Evolutionary conservation across 1,284 basidiomycete genomes (phyloP), one percentile per base, ranked within the genome.

Genomic region (Sanghuangporus sanghuang): DNA sequence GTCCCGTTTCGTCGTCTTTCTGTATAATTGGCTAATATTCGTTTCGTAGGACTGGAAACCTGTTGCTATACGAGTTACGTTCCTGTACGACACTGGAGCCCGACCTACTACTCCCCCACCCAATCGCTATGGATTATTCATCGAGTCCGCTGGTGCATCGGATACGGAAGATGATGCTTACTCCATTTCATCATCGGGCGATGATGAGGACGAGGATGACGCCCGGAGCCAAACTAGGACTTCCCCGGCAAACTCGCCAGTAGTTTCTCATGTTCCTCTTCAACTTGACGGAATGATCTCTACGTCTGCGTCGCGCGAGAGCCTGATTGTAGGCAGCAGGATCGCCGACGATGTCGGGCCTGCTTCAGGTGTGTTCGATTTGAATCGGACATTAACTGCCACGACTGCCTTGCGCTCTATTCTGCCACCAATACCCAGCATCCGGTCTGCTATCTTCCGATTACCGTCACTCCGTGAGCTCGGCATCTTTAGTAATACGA

Each of bases 381-480:
- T 54, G 53, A 54, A 54, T 35, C 53, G 53, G 8, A 54, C 53
- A 36, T 5, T 38, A 14, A 54, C 32, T 32, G 56, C 56, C 21
- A 35, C n/a, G 21, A n/a, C 14, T 21, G 59, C 27, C 23, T 18
- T 61, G 38, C 35, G 48, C 6, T 14, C 59, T 8, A 38, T 53
- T 5, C 38, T 39, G 21, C 40, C 57, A 38, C 48, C 62, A 42
- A 21, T 63, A 12, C 57, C 53, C 6, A 18, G 39, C 8, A 32
- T 58, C 18, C 62, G 38, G 23, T 48, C 63, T 16, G n/a, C 59
- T 8, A 59, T 61, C 5, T 55, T 46, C 23, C 57, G 50, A 8
- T 54, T 61, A 32, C 63, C 59, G 18, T 64, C 63, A 6, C 59
- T 64, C 32, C 63, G 63, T 44, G 63, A 64, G 11, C 59, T 64